A percentile compares a stretch with the other conserved stretches of the same genome.
phyloP scores from a whole-genome alignment of 352 stramenopile genomes.

The Chrysophaeum taylorii region DNA sequence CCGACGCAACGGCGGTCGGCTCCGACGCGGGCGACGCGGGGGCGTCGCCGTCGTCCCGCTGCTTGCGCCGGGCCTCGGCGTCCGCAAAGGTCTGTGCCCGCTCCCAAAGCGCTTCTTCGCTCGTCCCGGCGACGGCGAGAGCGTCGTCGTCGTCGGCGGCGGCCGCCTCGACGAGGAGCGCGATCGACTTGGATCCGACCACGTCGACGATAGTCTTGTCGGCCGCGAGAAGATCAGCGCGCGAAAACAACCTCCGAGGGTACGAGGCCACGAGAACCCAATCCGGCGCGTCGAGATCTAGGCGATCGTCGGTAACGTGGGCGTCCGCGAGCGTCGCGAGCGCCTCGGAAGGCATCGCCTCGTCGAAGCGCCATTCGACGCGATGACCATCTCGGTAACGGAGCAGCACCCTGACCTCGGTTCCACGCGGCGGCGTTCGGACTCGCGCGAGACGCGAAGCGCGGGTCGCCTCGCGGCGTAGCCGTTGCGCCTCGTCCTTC shows the following conservation, averaged over 20 bases:
- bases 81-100: slow-evolving; percentile 3
- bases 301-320: not conserved
- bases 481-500: slow-evolving; percentile 34
- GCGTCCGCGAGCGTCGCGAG: not conserved
- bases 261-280: slow-evolving; percentile 1
- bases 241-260: not conserved
- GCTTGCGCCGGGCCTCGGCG: slow-evolving; percentile 2
- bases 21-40: not conserved
- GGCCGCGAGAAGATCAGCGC: not conserved
- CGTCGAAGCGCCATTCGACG: not conserved
- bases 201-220: slow-evolving; percentile 9
- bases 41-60: slow-evolving; percentile 10
- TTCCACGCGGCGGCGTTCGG: not conserved
- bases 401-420: not conserved
- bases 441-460: not conserved
- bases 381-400: not conserved
- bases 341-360: not conserved
- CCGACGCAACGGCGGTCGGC: too few species aligned
- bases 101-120: not conserved
- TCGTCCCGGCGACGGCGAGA: not conserved
- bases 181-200: not conserved
- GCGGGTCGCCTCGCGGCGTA: slow-evolving; percentile 9
- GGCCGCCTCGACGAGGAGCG: not conserved
- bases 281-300: slow-evolving; percentile 1
- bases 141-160: not conserved